These are phyloP conservation scores for Cutaneotrichosporon cavernicola DNA, from an alignment of 1,284 basidiomycete genomes.

Conservation along the genomic window DNA sequence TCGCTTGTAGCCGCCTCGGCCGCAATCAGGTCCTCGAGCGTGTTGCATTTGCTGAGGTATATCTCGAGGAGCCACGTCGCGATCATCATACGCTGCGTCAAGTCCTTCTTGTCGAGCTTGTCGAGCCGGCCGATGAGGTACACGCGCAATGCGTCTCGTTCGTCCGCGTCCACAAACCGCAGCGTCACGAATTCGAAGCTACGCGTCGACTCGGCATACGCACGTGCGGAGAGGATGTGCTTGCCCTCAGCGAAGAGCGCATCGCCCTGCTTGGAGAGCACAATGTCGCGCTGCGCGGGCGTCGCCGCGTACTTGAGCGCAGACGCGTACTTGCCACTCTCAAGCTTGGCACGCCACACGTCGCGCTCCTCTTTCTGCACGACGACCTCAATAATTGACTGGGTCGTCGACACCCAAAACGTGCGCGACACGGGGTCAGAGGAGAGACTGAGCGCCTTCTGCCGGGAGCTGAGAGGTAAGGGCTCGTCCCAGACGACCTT, in stretches of 20 bases:
- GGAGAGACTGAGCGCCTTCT: constrained; percentile 69
- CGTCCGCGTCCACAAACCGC: constrained; percentile 82
- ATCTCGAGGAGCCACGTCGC: constrained; percentile 99
- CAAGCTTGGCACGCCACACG: constrained; percentile 89
- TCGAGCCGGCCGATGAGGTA: constrained; percentile 88
- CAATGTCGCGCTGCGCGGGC: constrained; percentile 75
- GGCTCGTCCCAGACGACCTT: constrained; percentile 78
- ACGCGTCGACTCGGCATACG: constrained; percentile 82
- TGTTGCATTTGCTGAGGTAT: constrained; percentile 93
- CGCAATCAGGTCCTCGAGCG: constrained; percentile 73
- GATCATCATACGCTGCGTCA: constrained; percentile 94
- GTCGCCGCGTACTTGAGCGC: constrained; percentile 81
- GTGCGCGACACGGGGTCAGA: constrained; percentile 83
- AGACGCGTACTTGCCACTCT: constrained; percentile 70
- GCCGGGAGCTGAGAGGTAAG: constrained; percentile 67
- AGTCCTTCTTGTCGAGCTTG: constrained; percentile 75
- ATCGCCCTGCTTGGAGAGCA: constrained; percentile 81
- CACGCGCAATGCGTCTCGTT: constrained; percentile 87
- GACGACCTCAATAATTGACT: constrained; percentile 84
- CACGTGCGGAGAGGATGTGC: constrained; percentile 88
- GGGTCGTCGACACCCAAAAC: constrained; percentile 91
- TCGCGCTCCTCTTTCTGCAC: constrained; percentile 86
- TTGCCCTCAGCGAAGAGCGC: constrained; percentile 76
- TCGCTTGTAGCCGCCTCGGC: constrained; percentile 80
- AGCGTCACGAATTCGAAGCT: constrained; percentile 91